Percentiles rank a stretch among this genome's conserved stretches.
Conservation (phyloP, 768 basidiomycete species). For the Leccinum aurantiacum region DNA sequence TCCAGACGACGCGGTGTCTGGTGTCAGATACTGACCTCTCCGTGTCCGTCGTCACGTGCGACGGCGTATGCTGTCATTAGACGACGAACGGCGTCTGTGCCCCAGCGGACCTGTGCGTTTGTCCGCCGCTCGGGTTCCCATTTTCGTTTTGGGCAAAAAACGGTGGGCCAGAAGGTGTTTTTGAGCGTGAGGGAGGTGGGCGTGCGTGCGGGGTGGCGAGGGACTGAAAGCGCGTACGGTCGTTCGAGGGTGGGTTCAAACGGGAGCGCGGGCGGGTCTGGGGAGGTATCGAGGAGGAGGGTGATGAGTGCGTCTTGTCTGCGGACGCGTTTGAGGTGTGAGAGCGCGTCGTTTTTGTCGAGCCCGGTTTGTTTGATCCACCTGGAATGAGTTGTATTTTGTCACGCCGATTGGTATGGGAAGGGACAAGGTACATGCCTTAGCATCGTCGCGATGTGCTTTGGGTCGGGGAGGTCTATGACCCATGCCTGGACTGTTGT, state of each 20-base stretch:
- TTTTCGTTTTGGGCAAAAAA: slow-evolving; percentile 68
- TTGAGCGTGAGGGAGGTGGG: slow-evolving; percentile 63
- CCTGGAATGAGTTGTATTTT: slow-evolving; percentile 35
- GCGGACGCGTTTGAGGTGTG: slow-evolving; percentile 77
- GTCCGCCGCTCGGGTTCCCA: slow-evolving; percentile 70
- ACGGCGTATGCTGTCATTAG: slow-evolving; percentile 54
- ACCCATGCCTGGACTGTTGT: slow-evolving; percentile 70
- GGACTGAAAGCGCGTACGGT: slow-evolving; percentile 64
- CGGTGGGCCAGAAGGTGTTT: slow-evolving; percentile 81
- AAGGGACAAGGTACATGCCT: slow-evolving; percentile 43
- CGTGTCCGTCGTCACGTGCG: slow-evolving; percentile 24
- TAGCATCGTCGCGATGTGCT: slow-evolving; percentile 58
- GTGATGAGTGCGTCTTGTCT: slow-evolving; percentile 48
- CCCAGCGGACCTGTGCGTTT: slow-evolving; percentile 68
- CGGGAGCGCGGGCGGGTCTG: slow-evolving; percentile 50
- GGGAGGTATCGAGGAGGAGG: slow-evolving; percentile 52
- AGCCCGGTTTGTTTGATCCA: slow-evolving; percentile 67
- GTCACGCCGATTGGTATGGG: not conserved
- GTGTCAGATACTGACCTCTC: slow-evolving; percentile 53
- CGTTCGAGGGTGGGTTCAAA: slow-evolving; percentile 41
- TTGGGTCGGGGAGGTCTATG: slow-evolving; percentile 66
- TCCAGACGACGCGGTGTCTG: not conserved
- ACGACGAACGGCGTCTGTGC: slow-evolving; percentile 60
- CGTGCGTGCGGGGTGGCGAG: slow-evolving; percentile 66
- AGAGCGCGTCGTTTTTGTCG: slow-evolving; percentile 54